Evolutionary conservation across 352 stramenopile genomes (phyloP), one percentile per base, ranked within the genome.

Genomic region (Phytophthora pini): DNA sequence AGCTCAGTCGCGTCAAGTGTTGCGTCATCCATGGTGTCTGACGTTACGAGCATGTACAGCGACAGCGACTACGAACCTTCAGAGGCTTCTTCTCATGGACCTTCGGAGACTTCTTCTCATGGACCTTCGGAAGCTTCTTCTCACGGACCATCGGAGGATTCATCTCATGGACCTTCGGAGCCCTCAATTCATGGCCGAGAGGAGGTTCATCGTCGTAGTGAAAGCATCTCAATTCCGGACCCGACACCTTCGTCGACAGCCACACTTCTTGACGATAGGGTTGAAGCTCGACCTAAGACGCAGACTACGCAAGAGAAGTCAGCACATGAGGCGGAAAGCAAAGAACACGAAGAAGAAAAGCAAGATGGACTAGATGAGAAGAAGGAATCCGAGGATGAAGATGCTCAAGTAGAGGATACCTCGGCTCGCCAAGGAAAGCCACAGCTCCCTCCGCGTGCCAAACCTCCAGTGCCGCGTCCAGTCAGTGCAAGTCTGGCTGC

Each of bases 141-240:
- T 3, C 45, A 51, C 11, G 45, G 45, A 24, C 45, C 26, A 36
- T 39, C 45, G 3, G 45, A 51, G 0, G 13, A 13, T 40, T 53
- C 46, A 7, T 53, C 46, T 53, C 45, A 52, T 52, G 43, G 36
- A 12, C 10, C 38, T 29, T 55, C 53, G 0, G 61, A 58, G 45
- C 10, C 32, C 17, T 62, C 56, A 36, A 50, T 29, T 22, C 53
- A 53, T 56, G 53, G 45, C n/a, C 36, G 11, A 46, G 44, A 45
- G 4, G 44, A 65, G 27, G 61, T 70, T 6, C 64, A 76, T 31
- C 61, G 56, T 10, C 79, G 77, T 9, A 88, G 79, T 26, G 77
- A 87, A 39, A 88, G 79, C 50, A 88, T 88, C 43, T 85, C 77
- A 9, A 87, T 87, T 24, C 79, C 77, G 13, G 75, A 83, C 26